Evolutionary conservation across 305 asterid genomes (phyloP).

Genomic region (Fraxinus xanthoxyloides): DNA sequence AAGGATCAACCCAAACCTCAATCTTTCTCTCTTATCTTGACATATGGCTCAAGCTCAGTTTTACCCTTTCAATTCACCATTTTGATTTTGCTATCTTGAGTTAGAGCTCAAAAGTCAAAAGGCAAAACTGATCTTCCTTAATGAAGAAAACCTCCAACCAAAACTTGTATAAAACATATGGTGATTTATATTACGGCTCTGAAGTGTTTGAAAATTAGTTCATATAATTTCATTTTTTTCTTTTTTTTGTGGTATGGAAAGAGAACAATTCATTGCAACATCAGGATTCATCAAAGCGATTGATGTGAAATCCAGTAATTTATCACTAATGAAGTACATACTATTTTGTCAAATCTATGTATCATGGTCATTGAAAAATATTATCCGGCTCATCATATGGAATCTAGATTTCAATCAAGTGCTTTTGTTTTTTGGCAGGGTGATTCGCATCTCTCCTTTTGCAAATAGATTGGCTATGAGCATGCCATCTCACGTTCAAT

Average conservation of each 20-base stretch:
- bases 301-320: background rate
- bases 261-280: background rate
- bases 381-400: background rate
- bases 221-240: background rate
- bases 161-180: background rate
- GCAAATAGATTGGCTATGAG: constrained; percentile 78
- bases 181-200: background rate
- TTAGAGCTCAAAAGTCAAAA: background rate
- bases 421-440: constrained; percentile 46
- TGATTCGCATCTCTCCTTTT: constrained; percentile 75
- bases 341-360: background rate
- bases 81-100: background rate
- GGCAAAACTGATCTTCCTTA: background rate
- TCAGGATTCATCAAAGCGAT: background rate
- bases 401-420: background rate
- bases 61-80: background rate
- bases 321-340: background rate
- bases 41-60: background rate
- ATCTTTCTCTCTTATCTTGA: background rate
- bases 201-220: background rate
- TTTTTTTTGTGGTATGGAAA: background rate
- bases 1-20: background rate
- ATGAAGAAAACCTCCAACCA: background rate
- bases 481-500: constrained; percentile 72
- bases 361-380: background rate